Percentiles rank a stretch among this genome's conserved stretches.
phyloP scores from a whole-genome alignment of 805 yeast genomes.

The Starmera quercuum region DNA sequence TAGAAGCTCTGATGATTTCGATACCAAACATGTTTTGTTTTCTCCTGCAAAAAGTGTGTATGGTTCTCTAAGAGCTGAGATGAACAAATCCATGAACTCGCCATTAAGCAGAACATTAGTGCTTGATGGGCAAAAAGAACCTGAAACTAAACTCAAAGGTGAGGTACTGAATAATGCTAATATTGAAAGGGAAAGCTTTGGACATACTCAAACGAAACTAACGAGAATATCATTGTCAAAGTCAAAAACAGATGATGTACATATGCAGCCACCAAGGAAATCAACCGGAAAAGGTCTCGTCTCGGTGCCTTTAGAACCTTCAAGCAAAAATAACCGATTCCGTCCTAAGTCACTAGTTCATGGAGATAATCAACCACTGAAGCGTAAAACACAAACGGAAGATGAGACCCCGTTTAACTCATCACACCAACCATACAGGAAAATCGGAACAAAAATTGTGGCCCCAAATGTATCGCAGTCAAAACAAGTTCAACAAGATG shows the following conservation, averaged over 20 bases:
- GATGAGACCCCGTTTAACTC: constrained; percentile 6
- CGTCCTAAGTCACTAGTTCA: constrained; percentile 14
- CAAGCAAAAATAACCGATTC: constrained; percentile 4
- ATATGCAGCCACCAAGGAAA: constrained; percentile 1
- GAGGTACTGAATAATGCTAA: not conserved
- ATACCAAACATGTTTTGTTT: constrained; percentile 10
- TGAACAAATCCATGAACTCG: constrained; percentile 10
- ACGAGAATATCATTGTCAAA: constrained; percentile 17
- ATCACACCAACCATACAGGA: constrained; percentile 13
- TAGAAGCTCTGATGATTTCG: constrained; percentile 3
- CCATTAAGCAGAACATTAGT: constrained; percentile 1
- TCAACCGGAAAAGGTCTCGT: constrained; percentile 14
- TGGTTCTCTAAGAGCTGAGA: constrained; percentile 16
- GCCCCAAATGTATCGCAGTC: constrained; percentile 10
- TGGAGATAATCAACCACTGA: constrained; percentile 7
- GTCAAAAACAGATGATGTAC: constrained; percentile 7
- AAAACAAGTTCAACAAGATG: constrained; percentile 11
- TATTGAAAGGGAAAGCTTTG: too few relatives aligned
- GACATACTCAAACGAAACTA: too few relatives aligned
- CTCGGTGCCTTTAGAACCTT: constrained; percentile 10
- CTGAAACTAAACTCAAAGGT: not conserved
- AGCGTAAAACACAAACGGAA: constrained; percentile 14
- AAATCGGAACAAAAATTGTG: constrained; percentile 16
- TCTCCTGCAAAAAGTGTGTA: constrained; percentile 22
- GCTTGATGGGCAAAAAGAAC: not conserved